These are phyloP conservation scores for Phytopythium sindhum DNA, from an alignment of 352 stramenopile species.

Conservation along the genomic window DNA sequence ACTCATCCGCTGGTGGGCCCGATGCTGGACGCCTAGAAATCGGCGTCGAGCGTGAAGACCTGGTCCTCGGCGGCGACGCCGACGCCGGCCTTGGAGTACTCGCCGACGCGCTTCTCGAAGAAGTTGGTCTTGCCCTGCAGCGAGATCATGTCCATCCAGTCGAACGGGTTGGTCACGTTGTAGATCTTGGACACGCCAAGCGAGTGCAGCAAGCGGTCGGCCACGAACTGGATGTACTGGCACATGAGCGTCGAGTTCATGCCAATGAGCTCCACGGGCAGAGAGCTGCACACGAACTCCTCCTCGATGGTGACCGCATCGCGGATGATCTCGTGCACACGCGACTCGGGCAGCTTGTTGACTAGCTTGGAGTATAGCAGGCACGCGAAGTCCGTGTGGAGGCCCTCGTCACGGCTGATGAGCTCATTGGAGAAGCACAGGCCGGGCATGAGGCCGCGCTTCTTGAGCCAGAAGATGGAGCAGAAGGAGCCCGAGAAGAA, in stretches of 20 bases:
- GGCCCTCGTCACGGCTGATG: conserved; percentile 97
- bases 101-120: conserved; percentile 97
- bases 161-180: conserved; percentile 94
- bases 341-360: conserved; percentile 92
- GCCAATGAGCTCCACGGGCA: conserved; percentile 98
- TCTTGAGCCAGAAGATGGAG: conserved; percentile 99
- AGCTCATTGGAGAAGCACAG: conserved; percentile 99
- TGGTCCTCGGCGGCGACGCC: conserved; percentile 87
- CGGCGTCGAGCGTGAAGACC: conserved; percentile 91
- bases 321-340: conserved; percentile 94
- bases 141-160: conserved; percentile 99
- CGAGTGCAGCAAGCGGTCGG: conserved; percentile 93
- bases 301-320: conserved; percentile 97
- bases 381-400: conserved; percentile 99
- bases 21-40: conserved; percentile 75
- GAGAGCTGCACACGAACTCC: conserved; percentile 96
- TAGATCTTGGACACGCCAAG: conserved; percentile 94
- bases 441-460: conserved; percentile 98
- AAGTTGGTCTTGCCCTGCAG: conserved; percentile 98
- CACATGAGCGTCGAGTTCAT: conserved; percentile 99
- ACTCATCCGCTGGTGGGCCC: background rate
- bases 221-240: conserved; percentile 99
- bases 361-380: conserved; percentile 97
- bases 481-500: conserved; percentile 99
- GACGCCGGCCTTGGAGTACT: conserved; percentile 98